These are phyloP conservation scores for Scheffersomyces segobiensis DNA, from an alignment of 1,139 yeast species.

Conservation along the genomic window DNA sequence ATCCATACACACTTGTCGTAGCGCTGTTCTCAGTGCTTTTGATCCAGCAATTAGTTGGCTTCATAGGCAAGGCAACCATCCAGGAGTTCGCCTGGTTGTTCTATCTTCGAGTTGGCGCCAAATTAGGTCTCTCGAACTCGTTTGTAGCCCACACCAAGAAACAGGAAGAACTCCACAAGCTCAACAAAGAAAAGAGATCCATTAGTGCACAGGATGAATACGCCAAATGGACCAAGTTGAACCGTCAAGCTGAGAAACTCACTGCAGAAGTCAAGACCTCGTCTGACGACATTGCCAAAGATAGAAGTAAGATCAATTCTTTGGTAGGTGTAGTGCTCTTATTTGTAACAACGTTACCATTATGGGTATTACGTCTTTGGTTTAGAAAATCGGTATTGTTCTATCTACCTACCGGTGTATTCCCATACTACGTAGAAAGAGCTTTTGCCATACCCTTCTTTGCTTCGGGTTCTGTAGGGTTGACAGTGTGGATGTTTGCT, in stretches of 20 bases:
- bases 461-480: slow-evolving; percentile 54
- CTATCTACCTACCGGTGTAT: slow-evolving; percentile 57
- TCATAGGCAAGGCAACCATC: slow-evolving; percentile 36
- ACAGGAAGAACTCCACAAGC: slow-evolving; percentile 45
- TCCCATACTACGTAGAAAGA: slow-evolving; percentile 62
- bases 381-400: slow-evolving; percentile 61
- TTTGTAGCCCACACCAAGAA: slow-evolving; percentile 36
- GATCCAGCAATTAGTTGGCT: slow-evolving; percentile 28
- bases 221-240: slow-evolving; percentile 94
- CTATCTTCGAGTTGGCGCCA: slow-evolving; percentile 38
- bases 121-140: slow-evolving; percentile 25
- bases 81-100: slow-evolving; percentile 42
- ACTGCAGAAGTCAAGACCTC: slow-evolving; percentile 50
- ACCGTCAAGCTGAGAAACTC: slow-evolving; percentile 66
- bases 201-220: slow-evolving; percentile 91
- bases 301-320: slow-evolving; percentile 39
- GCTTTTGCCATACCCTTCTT: slow-evolving; percentile 61
- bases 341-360: slow-evolving; percentile 40
- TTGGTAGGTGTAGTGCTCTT: slow-evolving; percentile 27
- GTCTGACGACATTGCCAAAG: slow-evolving; percentile 34
- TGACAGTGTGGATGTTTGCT: slow-evolving; percentile 51
- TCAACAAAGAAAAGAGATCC: slow-evolving; percentile 54
- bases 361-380: slow-evolving; percentile 54
- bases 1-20: slow-evolving; percentile 24
- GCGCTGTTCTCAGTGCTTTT: slow-evolving; percentile 32